These are phyloP conservation scores for Neurospora sp. DNA, from an alignment of 495 filamentous ascomycete genomes.

Conservation along the genomic window DNA sequence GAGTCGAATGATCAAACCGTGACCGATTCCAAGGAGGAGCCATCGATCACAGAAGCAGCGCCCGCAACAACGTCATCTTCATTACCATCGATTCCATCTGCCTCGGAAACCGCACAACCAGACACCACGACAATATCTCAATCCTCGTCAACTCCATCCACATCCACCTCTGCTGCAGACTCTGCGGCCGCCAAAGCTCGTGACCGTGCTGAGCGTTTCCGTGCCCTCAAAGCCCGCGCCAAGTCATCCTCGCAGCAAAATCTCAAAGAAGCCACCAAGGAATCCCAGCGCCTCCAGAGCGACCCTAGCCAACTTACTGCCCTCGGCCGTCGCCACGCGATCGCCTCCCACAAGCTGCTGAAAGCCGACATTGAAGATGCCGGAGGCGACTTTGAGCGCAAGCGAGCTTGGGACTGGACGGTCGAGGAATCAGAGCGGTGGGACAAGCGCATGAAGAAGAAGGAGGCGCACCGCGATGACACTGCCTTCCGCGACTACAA, in stretches of 20 bases:
- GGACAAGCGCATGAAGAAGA: constrained; percentile 84
- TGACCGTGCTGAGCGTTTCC: constrained; percentile 62
- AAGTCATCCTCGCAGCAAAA: constrained; percentile 70
- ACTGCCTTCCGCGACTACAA: constrained; percentile 86
- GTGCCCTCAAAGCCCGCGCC: constrained; percentile 74
- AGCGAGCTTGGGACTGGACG: constrained; percentile 98
- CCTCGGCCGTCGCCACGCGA: constrained; percentile 68
- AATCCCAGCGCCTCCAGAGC: constrained; percentile 67
- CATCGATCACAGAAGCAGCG: background rate
- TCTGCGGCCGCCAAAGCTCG: constrained; percentile 36
- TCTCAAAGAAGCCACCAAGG: constrained; percentile 71
- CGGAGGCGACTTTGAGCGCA: constrained; percentile 92
- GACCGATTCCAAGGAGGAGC: constrained; percentile 4
- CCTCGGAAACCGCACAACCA: background rate
- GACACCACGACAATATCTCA: background rate
- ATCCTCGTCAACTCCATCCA: background rate
- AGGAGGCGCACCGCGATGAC: constrained; percentile 69
- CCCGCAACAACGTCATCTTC: constrained; percentile 2
- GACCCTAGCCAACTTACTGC: constrained; percentile 65
- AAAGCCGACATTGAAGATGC: constrained; percentile 79
- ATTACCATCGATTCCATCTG: background rate
- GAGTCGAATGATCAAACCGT: constrained; percentile 4
- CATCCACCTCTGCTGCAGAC: constrained; percentile 15
- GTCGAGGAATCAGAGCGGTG: constrained; percentile 86
- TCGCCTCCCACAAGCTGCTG: constrained; percentile 84